phyloP scores from a whole-genome alignment of 306 rosid genomes.

The Dryas alaskensis region DNA sequence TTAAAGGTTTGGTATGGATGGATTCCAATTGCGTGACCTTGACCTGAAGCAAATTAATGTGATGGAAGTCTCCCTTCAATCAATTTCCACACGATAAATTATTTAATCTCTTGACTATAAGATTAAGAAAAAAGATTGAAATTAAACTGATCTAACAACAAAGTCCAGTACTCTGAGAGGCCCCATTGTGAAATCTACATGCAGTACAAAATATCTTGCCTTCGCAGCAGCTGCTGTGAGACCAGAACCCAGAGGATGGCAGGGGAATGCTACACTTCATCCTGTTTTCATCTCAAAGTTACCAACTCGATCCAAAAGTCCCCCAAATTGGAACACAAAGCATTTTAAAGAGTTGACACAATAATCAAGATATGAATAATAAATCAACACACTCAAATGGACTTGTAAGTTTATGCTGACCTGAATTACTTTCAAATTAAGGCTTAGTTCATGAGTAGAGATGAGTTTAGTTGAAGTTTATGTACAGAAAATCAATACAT shows the following conservation, averaged over 20 bases:
- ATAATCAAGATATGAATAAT: background rate
- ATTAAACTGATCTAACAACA: too few relatives aligned
- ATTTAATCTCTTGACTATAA: too few relatives aligned
- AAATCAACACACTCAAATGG: background rate
- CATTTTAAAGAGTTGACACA: background rate
- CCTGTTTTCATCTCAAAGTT: conserved; percentile 65
- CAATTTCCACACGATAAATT: too few relatives aligned
- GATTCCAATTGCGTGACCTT: too few relatives aligned
- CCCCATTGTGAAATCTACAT: conserved; percentile 30
- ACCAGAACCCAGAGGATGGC: conserved; percentile 94
- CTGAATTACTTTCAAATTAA: background rate
- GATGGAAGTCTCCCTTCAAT: too few relatives aligned
- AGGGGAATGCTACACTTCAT: conserved; percentile 97
- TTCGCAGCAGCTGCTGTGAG: conserved; percentile 84
- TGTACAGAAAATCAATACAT: conserved; percentile 15
- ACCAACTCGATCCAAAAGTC: conserved; percentile 23
- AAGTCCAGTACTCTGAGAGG: too few relatives aligned
- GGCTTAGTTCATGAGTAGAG: background rate
- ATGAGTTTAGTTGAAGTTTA: background rate
- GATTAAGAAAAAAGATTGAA: too few relatives aligned
- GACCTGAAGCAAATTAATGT: too few relatives aligned
- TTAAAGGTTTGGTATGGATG: too few relatives aligned
- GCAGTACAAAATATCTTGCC: conserved; percentile 64
- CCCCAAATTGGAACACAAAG: conserved; percentile 19
- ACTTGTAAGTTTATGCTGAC: background rate